A percentile compares a stretch with the other conserved stretches of the same genome.
phyloP scores from a whole-genome alignment of 2,329 filamentous ascomycete species.

The Pyricularia sp. region DNA sequence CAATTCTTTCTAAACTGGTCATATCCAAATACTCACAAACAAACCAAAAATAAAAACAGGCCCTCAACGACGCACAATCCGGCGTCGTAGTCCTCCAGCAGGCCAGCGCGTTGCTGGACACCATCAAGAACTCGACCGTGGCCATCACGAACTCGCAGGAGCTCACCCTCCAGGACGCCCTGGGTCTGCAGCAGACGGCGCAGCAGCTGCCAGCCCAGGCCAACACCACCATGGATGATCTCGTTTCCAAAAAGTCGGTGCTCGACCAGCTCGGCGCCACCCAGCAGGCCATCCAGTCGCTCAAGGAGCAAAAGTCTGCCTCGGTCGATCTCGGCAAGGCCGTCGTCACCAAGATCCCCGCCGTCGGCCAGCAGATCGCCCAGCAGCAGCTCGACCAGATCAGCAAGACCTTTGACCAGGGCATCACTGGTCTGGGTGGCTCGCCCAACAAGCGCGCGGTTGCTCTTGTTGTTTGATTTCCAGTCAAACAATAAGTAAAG shows the following conservation, averaged over 20 bases:
- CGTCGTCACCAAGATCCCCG: constrained; percentile 15
- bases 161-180: constrained; percentile 12
- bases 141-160: constrained; percentile 9
- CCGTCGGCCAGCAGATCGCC: constrained; percentile 15
- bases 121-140: constrained; percentile 12
- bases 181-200: constrained; percentile 12
- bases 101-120: constrained; percentile 1
- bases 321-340: constrained; percentile 19
- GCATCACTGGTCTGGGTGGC: constrained; percentile 9
- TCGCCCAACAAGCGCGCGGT: neutral
- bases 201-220: constrained; percentile 11
- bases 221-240: constrained; percentile 10
- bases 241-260: constrained; percentile 14
- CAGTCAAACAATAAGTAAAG: too few species aligned
- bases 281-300: constrained; percentile 11
- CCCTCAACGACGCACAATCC: neutral
- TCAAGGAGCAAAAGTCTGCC: constrained; percentile 12
- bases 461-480: neutral
- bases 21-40: neutral
- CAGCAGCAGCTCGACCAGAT: constrained; percentile 15
- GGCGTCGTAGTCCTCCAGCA: neutral
- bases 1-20: too few species aligned
- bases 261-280: constrained; percentile 16
- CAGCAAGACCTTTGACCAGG: constrained; percentile 10
- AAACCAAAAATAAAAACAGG: neutral